phyloP scores from a whole-genome alignment of 768 basidiomycete genomes.

The Leccinum broughii region DNA sequence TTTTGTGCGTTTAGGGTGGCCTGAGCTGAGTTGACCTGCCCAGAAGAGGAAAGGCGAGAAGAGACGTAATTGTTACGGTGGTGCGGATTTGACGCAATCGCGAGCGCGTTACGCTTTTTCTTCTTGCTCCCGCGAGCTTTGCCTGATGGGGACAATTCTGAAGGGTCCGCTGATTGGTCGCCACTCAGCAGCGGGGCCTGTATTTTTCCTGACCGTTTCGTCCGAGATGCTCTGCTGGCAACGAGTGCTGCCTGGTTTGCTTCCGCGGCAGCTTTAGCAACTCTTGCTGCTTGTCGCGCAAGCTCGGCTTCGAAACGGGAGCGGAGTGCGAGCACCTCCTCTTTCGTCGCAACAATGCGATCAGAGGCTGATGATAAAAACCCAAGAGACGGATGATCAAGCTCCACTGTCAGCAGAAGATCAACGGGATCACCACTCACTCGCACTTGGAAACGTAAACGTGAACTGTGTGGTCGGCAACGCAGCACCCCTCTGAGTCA shows the following conservation, averaged over 20 bases:
- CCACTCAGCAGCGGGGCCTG: constrained; percentile 35
- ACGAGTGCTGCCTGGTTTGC: constrained; percentile 51
- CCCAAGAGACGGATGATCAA: constrained; percentile 26
- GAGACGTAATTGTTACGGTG: constrained; percentile 94
- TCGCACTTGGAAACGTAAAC: constrained; percentile 62
- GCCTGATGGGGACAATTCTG: constrained; percentile 37
- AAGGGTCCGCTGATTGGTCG: constrained; percentile 39
- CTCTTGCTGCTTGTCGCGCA: constrained; percentile 63
- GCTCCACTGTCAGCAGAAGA: constrained; percentile 18
- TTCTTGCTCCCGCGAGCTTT: constrained; percentile 58
- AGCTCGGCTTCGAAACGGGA: constrained; percentile 74
- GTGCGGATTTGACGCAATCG: constrained; percentile 94
- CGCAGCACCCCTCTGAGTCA: constrained; percentile 32
- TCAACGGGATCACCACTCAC: constrained; percentile 54
- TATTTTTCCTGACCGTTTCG: constrained; percentile 40
- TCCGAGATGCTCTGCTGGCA: constrained; percentile 36
- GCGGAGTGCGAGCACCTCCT: constrained; percentile 65
- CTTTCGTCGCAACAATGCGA: constrained; percentile 64
- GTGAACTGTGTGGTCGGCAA: constrained; percentile 58
- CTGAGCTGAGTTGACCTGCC: constrained; percentile 39
- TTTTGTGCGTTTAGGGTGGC: constrained; percentile 45
- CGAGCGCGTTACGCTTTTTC: constrained; percentile 90
- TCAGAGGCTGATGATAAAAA: constrained; percentile 58
- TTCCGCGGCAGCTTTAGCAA: constrained; percentile 46
- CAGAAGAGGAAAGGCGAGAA: constrained; percentile 66